A percentile compares a stretch with the other conserved stretches of the same genome.
These are phyloP conservation scores for Lipomyces spencermartinsiae DNA, from an alignment of 805 yeast species.

Conservation along the genomic window DNA sequence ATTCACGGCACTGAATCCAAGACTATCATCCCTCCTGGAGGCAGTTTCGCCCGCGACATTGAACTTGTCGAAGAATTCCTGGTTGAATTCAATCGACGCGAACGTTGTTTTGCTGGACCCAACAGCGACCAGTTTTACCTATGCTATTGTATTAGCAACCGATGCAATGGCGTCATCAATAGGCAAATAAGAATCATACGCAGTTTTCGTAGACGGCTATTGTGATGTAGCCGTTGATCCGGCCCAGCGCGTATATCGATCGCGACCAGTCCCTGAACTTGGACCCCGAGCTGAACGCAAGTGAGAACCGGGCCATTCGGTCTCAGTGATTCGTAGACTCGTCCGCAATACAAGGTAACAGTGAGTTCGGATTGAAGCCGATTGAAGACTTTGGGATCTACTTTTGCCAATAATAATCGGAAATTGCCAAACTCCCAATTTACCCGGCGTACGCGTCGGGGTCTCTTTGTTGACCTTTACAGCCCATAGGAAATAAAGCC, in stretches of 20 bases:
- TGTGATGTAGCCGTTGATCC: constrained; percentile 26
- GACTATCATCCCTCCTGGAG: neutral
- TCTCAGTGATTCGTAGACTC: neutral
- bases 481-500: too few species aligned
- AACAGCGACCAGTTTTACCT: constrained; percentile 22
- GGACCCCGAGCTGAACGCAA: constrained; percentile 24
- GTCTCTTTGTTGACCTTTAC: neutral
- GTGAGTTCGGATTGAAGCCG: neutral
- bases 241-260: constrained; percentile 24
- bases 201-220: constrained; percentile 18
- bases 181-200: constrained; percentile 15
- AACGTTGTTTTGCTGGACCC: constrained; percentile 24
- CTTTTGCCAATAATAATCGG: too few species aligned
- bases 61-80: constrained; percentile 20
- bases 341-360: neutral
- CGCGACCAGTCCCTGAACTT: constrained; percentile 35
- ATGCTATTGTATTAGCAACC: neutral
- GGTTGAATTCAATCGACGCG: constrained; percentile 19
- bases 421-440: neutral
- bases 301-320: constrained; percentile 30
- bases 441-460: neutral
- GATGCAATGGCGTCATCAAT: neutral
- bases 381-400: neutral
- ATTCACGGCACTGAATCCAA: constrained; percentile 10
- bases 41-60: constrained; percentile 9